phyloP scores from a whole-genome alignment of 1,139 yeast genomes.

The Lodderomyces beijingensis region DNA sequence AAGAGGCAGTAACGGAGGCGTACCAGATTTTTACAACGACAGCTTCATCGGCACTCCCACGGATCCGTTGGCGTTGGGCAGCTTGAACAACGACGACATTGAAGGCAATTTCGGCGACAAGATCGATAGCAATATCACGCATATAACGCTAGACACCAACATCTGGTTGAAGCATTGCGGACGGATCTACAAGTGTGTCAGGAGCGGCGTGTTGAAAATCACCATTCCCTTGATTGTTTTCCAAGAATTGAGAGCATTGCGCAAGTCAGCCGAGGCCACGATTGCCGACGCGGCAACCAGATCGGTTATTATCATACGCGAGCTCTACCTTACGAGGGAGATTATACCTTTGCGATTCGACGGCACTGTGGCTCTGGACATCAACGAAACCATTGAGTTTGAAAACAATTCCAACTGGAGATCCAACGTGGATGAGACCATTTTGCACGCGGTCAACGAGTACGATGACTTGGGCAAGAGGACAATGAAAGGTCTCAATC shows the following conservation, averaged over 20 bases:
- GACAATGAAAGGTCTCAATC: slow-evolving; percentile 33
- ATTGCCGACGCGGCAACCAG: slow-evolving; percentile 80
- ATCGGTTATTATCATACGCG: slow-evolving; percentile 70
- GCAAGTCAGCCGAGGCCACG: slow-evolving; percentile 70
- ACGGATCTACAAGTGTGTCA: slow-evolving; percentile 63
- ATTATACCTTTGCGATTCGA: slow-evolving; percentile 50
- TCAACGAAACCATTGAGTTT: slow-evolving; percentile 55
- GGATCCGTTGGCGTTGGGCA: slow-evolving; percentile 14
- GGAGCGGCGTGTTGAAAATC: slow-evolving; percentile 53
- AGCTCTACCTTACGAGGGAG: slow-evolving; percentile 54
- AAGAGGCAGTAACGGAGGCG: slow-evolving; percentile 2
- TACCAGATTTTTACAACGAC: slow-evolving; percentile 20
- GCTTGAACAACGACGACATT: slow-evolving; percentile 9
- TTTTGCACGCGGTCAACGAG: slow-evolving; percentile 47
- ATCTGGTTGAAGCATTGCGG: slow-evolving; percentile 83
- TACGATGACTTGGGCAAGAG: slow-evolving; percentile 43
- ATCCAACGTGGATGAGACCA: slow-evolving; percentile 56
- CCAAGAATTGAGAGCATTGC: slow-evolving; percentile 70
- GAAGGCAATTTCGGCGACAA: slow-evolving; percentile 45
- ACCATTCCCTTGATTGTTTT: slow-evolving; percentile 71
- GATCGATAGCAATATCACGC: slow-evolving; percentile 54
- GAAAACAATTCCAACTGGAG: slow-evolving; percentile 66
- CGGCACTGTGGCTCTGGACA: slow-evolving; percentile 52
- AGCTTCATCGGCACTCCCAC: slow-evolving; percentile 22
- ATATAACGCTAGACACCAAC: slow-evolving; percentile 69